Evolutionary conservation across 2,329 filamentous ascomycete genomes (phyloP), one percentile per base, ranked within the genome.

Genomic region (Fusarium sp.): DNA sequence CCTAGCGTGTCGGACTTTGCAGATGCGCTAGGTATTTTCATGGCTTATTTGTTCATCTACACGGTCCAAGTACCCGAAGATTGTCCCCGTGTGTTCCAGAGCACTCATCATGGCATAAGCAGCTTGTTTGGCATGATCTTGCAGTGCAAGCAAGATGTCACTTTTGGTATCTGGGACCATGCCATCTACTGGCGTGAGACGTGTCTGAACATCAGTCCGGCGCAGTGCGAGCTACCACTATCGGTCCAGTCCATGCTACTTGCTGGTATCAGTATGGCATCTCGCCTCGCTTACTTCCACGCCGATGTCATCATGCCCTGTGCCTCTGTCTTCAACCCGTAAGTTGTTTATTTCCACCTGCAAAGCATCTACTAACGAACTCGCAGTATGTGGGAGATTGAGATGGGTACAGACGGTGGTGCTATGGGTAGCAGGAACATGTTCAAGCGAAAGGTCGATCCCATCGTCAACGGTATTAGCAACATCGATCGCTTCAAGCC

Each of bases 261-360:
- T 42, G 58, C 66, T 18, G 62, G 66, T 11, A 69, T 70, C 8
- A 61, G 62, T 12, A 53, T 70, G 28, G 67, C 66, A 13, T 55
- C 66, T 33, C 66, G 67, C 23, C 66, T 70, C 13, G 67, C 67
- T 10, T 70, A 70, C 34, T 70, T 70, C 31, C 67, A 70, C 18
- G 67, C 67, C 9, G 67, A 70, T 18, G 66, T 70, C 20, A 70
- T 70, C 16, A 69, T 61, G 55, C 67, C 67, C n/a, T 70, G 67
- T 3, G 66, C 67, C 4, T 70, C 67, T 20, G 54, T 70, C 8
- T 70, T 70, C 28, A 70, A 70, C n/a, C 67, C 67, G 66, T 70
- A 57, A 54, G 65, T 61, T 18, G 4, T 7, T 23, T 4, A 0
- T 8, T 42, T 13, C 3, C 5, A 26, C 3, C 12, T 5, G 7